These are phyloP conservation scores for Trichoderma sp. DNA, from an alignment of 2,329 filamentous ascomycete species.

Conservation along the genomic window DNA sequence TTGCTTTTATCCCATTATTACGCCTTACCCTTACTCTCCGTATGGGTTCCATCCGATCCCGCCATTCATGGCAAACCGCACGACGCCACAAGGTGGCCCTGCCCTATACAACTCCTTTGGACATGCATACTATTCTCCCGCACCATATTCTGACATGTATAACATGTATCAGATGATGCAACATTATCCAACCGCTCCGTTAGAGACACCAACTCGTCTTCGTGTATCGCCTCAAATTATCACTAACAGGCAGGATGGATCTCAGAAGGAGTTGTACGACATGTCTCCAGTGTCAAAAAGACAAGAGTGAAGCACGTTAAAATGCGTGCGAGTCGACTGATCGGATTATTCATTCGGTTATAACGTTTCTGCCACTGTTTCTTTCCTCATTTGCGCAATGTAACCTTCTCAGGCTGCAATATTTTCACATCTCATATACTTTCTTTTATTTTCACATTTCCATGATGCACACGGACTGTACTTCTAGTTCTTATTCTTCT, in stretches of 20 bases:
- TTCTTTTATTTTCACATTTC: no score
- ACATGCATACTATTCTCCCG: neutral
- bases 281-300: conserved; percentile 7
- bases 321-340: neutral
- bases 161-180: conserved; percentile 31
- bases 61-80: conserved; percentile 13
- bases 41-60: conserved; percentile 21
- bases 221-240: neutral
- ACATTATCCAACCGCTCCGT: conserved; percentile 5
- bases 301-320: conserved; percentile 8
- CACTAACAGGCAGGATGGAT: neutral
- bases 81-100: conserved; percentile 20
- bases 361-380: no score
- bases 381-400: no score
- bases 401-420: no score
- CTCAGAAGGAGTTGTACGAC: neutral
- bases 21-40: conserved; percentile 21
- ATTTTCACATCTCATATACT: no score
- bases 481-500: no score
- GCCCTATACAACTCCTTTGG: conserved; percentile 30
- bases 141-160: conserved; percentile 15
- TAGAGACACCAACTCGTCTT: conserved; percentile 17
- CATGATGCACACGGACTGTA: no score
- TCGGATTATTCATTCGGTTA: neutral
- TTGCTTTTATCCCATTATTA: conserved; percentile 19